phyloP scores from a whole-genome alignment of 176 grass and related monocot species.

The Typha latifolia region DNA sequence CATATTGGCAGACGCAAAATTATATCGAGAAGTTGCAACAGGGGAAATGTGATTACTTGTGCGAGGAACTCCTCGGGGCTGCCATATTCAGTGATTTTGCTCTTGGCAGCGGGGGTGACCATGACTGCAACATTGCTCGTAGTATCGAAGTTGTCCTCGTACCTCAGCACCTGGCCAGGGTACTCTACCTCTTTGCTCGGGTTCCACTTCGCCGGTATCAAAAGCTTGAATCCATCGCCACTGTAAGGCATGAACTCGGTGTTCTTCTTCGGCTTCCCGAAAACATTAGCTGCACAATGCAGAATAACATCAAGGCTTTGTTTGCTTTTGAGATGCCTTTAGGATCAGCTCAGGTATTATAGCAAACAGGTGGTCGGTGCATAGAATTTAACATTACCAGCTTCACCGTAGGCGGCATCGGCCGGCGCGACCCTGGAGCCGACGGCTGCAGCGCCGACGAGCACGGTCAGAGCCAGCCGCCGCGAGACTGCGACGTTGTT shows the following conservation, averaged over 20 bases:
- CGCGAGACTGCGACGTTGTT: conserved; percentile 32
- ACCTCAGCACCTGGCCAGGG: conserved; percentile 81
- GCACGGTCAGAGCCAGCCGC: conserved; percentile 50
- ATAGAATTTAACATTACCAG: conserved; percentile 26
- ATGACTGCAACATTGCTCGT: conserved; percentile 82
- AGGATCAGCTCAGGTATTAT: too few relatives aligned
- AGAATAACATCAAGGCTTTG: neutral
- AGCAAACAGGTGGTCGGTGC: neutral
- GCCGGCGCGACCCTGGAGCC: conserved; percentile 60
- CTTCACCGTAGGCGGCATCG: conserved; percentile 82
- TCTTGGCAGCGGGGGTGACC: conserved; percentile 63
- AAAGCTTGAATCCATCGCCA: conserved; percentile 70
- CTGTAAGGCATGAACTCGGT: conserved; percentile 68
- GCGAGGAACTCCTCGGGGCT: conserved; percentile 67
- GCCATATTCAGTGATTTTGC: conserved; percentile 75
- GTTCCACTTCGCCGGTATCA: conserved; percentile 93
- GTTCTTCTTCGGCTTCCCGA: conserved; percentile 74
- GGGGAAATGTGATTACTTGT: conserved; percentile 23
- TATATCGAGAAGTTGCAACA: neutral
- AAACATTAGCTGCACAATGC: conserved; percentile 51
- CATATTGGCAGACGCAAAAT: too few relatives aligned
- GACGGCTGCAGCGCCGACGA: conserved; percentile 48
- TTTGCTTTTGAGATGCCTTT: neutral
- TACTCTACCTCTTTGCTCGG: conserved; percentile 80
- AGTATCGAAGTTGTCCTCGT: conserved; percentile 94